These are phyloP conservation scores for Fusarium sp. DNA, from an alignment of 2,329 filamentous ascomycete genomes.

Conservation along the genomic window DNA sequence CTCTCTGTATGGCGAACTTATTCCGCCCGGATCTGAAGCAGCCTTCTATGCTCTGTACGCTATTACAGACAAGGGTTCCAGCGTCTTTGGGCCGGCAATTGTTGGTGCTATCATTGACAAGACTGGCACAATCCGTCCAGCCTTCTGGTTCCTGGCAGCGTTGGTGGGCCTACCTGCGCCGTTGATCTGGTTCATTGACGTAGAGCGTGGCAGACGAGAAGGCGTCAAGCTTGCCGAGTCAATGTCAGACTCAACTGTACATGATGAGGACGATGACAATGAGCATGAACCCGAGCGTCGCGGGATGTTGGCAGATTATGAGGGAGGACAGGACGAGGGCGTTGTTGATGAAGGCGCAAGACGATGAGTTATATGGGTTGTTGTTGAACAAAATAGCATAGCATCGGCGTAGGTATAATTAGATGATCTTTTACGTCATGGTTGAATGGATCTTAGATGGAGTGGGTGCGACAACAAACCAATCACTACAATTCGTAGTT, in stretches of 20 bases:
- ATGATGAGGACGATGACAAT: constrained; percentile 35
- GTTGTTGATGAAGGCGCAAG: constrained; percentile 18
- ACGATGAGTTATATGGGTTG: constrained; percentile 10
- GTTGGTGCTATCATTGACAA: constrained; percentile 92
- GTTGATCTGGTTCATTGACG: constrained; percentile 86
- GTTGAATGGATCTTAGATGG: constrained; percentile 13
- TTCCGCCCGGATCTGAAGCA: constrained; percentile 93
- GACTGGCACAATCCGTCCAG: constrained; percentile 82
- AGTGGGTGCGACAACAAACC: background rate
- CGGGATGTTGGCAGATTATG: constrained; percentile 49
- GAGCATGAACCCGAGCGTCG: constrained; percentile 42
- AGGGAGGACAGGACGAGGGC: constrained; percentile 40
- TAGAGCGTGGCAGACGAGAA: constrained; percentile 80
- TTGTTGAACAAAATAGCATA: constrained; percentile 33
- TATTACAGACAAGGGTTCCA: constrained; percentile 96
- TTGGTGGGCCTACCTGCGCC: constrained; percentile 89
- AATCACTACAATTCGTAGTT: background rate
- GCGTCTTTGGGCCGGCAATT: constrained; percentile 92
- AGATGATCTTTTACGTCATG: constrained; percentile 5
- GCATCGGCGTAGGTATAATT: constrained; percentile 45
- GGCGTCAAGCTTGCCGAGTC: constrained; percentile 72
- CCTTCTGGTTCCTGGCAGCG: constrained; percentile 90
- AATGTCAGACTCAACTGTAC: constrained; percentile 65
- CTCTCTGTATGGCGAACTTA: constrained; percentile 91
- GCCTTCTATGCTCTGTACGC: constrained; percentile 97